Evolutionary conservation across 768 basidiomycete genomes (phyloP).

Genomic region (Podaxis sp.): DNA sequence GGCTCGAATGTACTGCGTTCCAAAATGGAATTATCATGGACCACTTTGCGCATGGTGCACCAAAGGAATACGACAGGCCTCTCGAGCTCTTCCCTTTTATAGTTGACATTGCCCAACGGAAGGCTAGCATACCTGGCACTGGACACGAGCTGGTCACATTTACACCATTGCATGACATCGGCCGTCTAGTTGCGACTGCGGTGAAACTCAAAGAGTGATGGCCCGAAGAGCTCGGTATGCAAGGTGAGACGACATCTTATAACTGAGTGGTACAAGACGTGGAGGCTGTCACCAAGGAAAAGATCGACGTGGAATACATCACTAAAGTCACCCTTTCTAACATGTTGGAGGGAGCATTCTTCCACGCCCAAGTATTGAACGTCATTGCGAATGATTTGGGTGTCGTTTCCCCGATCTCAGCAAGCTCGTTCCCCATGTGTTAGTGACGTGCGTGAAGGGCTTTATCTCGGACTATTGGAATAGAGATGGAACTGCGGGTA

Average conservation of each 20-base stretch:
- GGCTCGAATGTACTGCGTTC: constrained; percentile 3
- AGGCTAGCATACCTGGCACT: constrained; percentile 3
- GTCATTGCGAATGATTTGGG: not conserved
- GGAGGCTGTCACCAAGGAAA: not conserved
- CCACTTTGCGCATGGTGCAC: not conserved
- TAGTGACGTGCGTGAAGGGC: not conserved
- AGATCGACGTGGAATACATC: not conserved
- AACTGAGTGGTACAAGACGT: not conserved
- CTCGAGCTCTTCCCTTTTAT: not conserved
- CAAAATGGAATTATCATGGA: constrained; percentile 2
- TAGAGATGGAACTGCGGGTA: not conserved
- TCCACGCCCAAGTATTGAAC: not conserved
- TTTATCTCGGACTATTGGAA: not conserved
- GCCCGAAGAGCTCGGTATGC: constrained; percentile 8
- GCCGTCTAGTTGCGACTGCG: not conserved
- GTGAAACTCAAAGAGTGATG: not conserved
- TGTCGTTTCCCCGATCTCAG: not conserved
- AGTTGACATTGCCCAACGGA: not conserved
- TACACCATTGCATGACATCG: not conserved
- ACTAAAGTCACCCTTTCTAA: not conserved
- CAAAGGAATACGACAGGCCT: not conserved
- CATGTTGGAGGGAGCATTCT: not conserved
- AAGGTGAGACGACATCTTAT: constrained; percentile 1
- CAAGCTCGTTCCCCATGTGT: not conserved
- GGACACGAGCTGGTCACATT: not conserved